These are phyloP conservation scores for Conidiobolus incongruus DNA, from an alignment of 371 early-diverging fungal genomes.

Conservation along the genomic window DNA sequence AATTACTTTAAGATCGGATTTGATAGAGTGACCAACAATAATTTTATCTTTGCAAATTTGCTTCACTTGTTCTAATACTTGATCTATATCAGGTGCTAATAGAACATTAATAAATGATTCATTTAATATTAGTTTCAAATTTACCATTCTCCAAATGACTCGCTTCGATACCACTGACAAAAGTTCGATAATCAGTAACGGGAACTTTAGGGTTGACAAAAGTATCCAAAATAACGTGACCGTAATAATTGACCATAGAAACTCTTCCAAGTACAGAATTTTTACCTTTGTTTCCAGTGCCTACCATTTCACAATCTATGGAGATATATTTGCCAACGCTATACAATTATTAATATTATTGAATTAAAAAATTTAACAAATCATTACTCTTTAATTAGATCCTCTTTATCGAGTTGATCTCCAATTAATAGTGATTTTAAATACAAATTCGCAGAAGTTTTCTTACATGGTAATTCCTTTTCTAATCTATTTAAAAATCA, in stretches of 20 bases:
- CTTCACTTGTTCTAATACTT: constrained; percentile 52
- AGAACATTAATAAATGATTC: not conserved
- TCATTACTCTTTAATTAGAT: too few relatives aligned
- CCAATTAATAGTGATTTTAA: too few relatives aligned
- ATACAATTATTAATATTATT: too few relatives aligned
- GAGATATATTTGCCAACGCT: constrained; percentile 78
- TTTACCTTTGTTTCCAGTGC: constrained; percentile 63
- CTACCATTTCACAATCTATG: constrained; percentile 98
- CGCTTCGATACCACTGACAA: constrained; percentile 79
- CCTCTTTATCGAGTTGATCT: too few relatives aligned
- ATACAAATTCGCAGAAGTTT: too few relatives aligned
- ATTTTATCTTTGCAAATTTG: constrained; percentile 59
- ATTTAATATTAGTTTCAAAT: not conserved
- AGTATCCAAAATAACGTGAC: constrained; percentile 61
- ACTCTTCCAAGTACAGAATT: constrained; percentile 76
- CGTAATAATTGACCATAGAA: constrained; percentile 79
- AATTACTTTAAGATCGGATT: constrained; percentile 50
- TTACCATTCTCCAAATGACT: constrained; percentile 32
- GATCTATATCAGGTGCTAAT: constrained; percentile 25
- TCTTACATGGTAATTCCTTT: too few relatives aligned
- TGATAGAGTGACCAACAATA: constrained; percentile 76
- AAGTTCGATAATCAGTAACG: constrained; percentile 84
- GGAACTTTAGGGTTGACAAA: constrained; percentile 59
- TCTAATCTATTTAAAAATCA: too few relatives aligned
- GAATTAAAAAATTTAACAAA: too few relatives aligned